These are phyloP conservation scores for Coemansia sp. DNA, from an alignment of 192 early-diverging fungal species.

Conservation along the genomic window DNA sequence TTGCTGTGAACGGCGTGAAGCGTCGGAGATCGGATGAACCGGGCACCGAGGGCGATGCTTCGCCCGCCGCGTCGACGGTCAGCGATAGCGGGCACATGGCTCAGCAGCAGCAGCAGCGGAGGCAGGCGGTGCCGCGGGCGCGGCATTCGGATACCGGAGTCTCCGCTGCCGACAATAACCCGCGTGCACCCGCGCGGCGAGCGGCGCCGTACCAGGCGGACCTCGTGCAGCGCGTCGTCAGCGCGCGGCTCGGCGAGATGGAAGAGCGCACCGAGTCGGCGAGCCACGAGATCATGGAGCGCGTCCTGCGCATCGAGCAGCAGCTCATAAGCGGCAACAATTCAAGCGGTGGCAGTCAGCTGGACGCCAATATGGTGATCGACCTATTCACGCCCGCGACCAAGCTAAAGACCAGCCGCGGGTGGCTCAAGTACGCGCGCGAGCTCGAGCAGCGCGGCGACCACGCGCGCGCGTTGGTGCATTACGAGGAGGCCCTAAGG, in stretches of 20 bases:
- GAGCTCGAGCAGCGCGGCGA: slow-evolving; percentile 53
- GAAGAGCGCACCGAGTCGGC: slow-evolving; percentile 19
- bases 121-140: not conserved
- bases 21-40: slow-evolving; percentile 36
- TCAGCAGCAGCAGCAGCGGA: not conserved
- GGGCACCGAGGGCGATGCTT: not conserved
- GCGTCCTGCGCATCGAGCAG: slow-evolving; percentile 47
- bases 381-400: slow-evolving; percentile 57
- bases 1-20: slow-evolving; percentile 9
- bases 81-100: not conserved
- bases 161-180: not conserved
- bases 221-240: slow-evolving; percentile 22
- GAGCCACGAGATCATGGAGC: slow-evolving; percentile 47
- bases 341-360: not conserved
- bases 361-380: slow-evolving; percentile 38
- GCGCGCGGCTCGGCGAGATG: slow-evolving; percentile 14
- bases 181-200: not conserved
- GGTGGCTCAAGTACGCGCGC: slow-evolving; percentile 52
- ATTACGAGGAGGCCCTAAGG: slow-evolving; percentile 50
- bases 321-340: no score
- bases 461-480: slow-evolving; percentile 45
- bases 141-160: slow-evolving; percentile 13
- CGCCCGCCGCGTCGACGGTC: not conserved
- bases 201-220: slow-evolving; percentile 17
- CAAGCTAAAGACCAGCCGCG: slow-evolving; percentile 56